Evolutionary conservation across 805 yeast species (phyloP).

Genomic region (Cyberlindnera lachancei): DNA sequence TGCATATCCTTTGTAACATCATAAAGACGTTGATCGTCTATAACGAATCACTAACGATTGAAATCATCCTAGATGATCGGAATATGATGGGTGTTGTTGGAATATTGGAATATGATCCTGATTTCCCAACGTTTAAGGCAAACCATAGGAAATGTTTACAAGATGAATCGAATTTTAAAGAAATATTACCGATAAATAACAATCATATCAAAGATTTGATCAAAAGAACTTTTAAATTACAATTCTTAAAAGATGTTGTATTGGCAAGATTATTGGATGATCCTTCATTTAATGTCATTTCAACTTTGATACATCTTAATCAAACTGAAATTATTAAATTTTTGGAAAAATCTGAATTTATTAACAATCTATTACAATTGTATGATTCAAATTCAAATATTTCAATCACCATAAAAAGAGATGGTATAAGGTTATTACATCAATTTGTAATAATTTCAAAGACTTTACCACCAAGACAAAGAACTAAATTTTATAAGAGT

Average conservation of each 20-base stretch:
- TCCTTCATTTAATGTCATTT: conserved; percentile 56
- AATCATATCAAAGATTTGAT: conserved; percentile 45
- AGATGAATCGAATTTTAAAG: conserved; percentile 56
- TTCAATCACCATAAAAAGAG: conserved; percentile 35
- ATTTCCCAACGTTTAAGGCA: conserved; percentile 72
- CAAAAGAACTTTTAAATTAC: conserved; percentile 68
- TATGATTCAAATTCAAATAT: conserved; percentile 27
- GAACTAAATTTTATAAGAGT: conserved; percentile 55
- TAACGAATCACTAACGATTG: conserved; percentile 60
- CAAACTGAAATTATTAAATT: conserved; percentile 60
- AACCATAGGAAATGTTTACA: conserved; percentile 63
- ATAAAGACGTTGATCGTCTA: conserved; percentile 63
- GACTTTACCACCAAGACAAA: conserved; percentile 48
- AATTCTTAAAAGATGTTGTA: conserved; percentile 81
- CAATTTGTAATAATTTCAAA: conserved; percentile 76
- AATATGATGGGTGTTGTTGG: conserved; percentile 59
- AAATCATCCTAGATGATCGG: conserved; percentile 46
- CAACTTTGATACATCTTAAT: conserved; percentile 59
- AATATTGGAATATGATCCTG: conserved; percentile 84
- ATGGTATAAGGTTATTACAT: conserved; percentile 72
- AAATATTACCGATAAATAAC: conserved; percentile 58
- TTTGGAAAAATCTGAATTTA: conserved; percentile 44
- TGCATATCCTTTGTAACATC: conserved; percentile 66
- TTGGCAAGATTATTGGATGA: conserved; percentile 80
- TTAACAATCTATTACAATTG: conserved; percentile 50